A percentile compares a stretch with the other conserved stretches of the same genome.
These are phyloP conservation scores for Penicillium manginii DNA, from an alignment of 495 filamentous ascomycete genomes.

Conservation along the genomic window DNA sequence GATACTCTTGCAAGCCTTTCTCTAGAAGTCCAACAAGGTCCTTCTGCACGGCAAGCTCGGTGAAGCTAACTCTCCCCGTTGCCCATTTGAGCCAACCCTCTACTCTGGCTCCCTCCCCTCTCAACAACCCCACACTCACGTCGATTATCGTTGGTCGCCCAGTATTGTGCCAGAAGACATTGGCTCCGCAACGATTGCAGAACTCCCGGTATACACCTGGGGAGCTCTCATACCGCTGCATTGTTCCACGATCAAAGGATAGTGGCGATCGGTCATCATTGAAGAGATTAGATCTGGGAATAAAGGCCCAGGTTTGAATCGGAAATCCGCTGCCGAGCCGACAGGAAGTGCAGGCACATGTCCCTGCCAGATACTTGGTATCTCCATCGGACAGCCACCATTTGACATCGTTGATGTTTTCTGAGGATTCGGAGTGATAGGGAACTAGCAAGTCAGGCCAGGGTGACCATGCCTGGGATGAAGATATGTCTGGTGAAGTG, in stretches of 20 bases:
- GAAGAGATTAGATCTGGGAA: slow-evolving; percentile 63
- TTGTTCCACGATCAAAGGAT: slow-evolving; percentile 49
- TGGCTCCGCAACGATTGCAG: slow-evolving; percentile 66
- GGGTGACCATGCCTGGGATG: slow-evolving; percentile 45
- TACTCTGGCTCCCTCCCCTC: slow-evolving; percentile 55
- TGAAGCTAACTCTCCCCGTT: slow-evolving; percentile 61
- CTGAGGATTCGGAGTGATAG: slow-evolving; percentile 39
- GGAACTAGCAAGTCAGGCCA: slow-evolving; percentile 59
- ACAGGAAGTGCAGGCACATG: slow-evolving; percentile 68
- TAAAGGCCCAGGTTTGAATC: slow-evolving; percentile 69
- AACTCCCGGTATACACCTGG: slow-evolving; percentile 62
- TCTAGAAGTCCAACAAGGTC: slow-evolving; percentile 39
- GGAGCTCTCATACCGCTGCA: slow-evolving; percentile 59
- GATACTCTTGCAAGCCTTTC: slow-evolving; percentile 20
- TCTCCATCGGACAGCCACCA: slow-evolving; percentile 55
- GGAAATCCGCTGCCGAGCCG: slow-evolving; percentile 66
- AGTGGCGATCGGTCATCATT: slow-evolving; percentile 41
- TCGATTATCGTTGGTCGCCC: slow-evolving; percentile 63
- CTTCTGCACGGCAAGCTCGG: slow-evolving; percentile 57
- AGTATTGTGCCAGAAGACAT: slow-evolving; percentile 66
- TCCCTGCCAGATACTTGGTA: slow-evolving; percentile 63
- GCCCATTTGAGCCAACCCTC: slow-evolving; percentile 66
- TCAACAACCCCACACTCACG: slow-evolving; percentile 65
- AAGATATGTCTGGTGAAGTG: slow-evolving; percentile 43
- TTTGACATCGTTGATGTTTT: slow-evolving; percentile 47